Percentiles rank a stretch among this genome's conserved stretches.
Evolutionary conservation across 2,329 filamentous ascomycete species (phyloP).

Genomic region (Pseudogymnoascus sp.): DNA sequence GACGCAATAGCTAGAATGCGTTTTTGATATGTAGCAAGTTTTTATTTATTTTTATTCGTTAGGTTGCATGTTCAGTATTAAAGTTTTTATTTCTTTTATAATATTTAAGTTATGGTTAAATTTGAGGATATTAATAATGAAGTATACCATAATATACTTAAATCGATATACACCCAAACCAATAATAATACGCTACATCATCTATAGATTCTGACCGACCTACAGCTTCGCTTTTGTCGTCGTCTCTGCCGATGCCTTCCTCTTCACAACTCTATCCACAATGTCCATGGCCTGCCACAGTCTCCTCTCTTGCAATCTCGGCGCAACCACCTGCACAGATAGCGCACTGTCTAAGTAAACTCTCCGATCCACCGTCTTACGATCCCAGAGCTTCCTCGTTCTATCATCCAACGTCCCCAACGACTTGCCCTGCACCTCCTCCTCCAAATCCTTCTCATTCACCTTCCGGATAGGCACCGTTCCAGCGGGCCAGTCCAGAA

Average conservation of each 20-base stretch:
- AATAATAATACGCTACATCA: not conserved
- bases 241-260: not conserved
- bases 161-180: not conserved
- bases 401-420: constrained; percentile 53
- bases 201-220: not conserved
- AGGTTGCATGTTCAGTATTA: not conserved
- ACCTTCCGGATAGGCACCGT: constrained; percentile 47
- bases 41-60: not conserved
- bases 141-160: not conserved
- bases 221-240: constrained; percentile 17
- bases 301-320: constrained; percentile 25
- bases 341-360: constrained; percentile 25
- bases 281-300: constrained; percentile 24
- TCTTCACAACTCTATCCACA: constrained; percentile 21
- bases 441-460: constrained; percentile 40
- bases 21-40: not conserved
- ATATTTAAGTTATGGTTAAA: not conserved
- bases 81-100: not conserved
- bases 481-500: constrained; percentile 56
- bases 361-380: constrained; percentile 23
- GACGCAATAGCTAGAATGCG: not conserved
- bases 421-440: constrained; percentile 38
- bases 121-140: not conserved
- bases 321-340: constrained; percentile 26
- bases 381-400: constrained; percentile 43